Percentiles rank a stretch among this genome's conserved stretches.
These are phyloP conservation scores for Pseudocercospora cruenta DNA, from an alignment of 2,329 filamentous ascomycete species.

Conservation along the genomic window DNA sequence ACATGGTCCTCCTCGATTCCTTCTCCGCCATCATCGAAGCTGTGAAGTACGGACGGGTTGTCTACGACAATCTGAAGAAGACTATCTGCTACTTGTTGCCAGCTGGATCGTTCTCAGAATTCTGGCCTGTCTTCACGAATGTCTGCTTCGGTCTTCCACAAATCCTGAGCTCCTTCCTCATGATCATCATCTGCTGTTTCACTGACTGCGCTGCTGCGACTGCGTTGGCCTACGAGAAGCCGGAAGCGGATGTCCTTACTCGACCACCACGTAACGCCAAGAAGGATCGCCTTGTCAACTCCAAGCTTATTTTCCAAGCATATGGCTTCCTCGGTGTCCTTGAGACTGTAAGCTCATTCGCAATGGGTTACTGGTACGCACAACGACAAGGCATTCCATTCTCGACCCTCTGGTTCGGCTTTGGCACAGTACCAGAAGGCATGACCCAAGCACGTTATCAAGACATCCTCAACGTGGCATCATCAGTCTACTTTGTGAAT, in stretches of 20 bases:
- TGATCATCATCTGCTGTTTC: slow-evolving; percentile 66
- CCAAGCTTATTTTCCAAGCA: slow-evolving; percentile 71
- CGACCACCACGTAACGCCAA: slow-evolving; percentile 69
- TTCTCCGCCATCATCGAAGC: slow-evolving; percentile 74
- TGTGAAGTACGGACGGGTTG: slow-evolving; percentile 71
- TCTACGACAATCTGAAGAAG: slow-evolving; percentile 82
- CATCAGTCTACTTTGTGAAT: slow-evolving; percentile 78
- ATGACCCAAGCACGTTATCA: slow-evolving; percentile 57
- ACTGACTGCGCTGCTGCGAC: slow-evolving; percentile 76
- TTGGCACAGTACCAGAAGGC: slow-evolving; percentile 58
- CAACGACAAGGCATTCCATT: slow-evolving; percentile 64
- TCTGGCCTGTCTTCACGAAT: slow-evolving; percentile 75
- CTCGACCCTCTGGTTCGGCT: slow-evolving; percentile 68
- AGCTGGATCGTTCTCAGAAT: slow-evolving; percentile 74
- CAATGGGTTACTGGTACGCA: slow-evolving; percentile 53
- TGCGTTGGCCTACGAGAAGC: slow-evolving; percentile 73
- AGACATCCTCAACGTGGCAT: slow-evolving; percentile 64
- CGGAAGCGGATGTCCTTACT: slow-evolving; percentile 73
- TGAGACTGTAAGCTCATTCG: slow-evolving; percentile 46
- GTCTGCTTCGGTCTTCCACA: slow-evolving; percentile 74
- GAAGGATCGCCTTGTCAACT: slow-evolving; percentile 73
- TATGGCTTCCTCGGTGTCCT: slow-evolving; percentile 71
- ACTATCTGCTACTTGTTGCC: slow-evolving; percentile 74
- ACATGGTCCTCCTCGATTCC: slow-evolving; percentile 67
- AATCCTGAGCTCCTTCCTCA: slow-evolving; percentile 72